These are phyloP conservation scores for Boletus vermiculosoides DNA, from an alignment of 768 basidiomycete species.

Conservation along the genomic window DNA sequence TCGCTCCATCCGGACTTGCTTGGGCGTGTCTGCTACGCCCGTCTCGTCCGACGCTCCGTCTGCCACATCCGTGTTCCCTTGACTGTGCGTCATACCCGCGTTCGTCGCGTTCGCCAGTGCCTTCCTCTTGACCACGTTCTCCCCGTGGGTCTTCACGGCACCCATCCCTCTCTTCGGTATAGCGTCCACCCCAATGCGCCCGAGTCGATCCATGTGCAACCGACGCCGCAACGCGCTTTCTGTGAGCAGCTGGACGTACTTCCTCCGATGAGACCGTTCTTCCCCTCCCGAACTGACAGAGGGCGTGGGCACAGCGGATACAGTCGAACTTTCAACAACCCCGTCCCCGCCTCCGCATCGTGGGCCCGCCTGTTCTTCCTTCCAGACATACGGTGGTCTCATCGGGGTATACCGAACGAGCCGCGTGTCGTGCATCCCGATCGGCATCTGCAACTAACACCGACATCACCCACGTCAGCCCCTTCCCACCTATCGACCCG, in stretches of 20 bases:
- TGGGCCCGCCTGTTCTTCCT: conserved; percentile 2
- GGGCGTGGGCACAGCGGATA: not conserved
- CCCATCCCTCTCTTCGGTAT: not conserved
- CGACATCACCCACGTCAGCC: conserved; percentile 1
- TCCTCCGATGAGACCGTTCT: conserved; percentile 9
- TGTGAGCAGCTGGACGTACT: conserved; percentile 21
- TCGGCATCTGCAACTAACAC: conserved; percentile 13
- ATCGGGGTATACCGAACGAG: conserved; percentile 18
- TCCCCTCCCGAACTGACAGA: not conserved
- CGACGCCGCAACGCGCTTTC: conserved; percentile 23
- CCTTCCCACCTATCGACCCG: not conserved
- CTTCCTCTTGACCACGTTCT: conserved; percentile 8
- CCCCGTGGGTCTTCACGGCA: not conserved
- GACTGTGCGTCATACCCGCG: not conserved
- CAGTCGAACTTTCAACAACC: not conserved
- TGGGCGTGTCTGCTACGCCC: conserved; percentile 5
- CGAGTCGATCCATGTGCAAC: conserved; percentile 10
- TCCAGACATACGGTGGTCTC: conserved; percentile 17
- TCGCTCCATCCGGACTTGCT: conserved; percentile 7
- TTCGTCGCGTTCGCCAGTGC: conserved; percentile 20
- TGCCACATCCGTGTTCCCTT: not conserved
- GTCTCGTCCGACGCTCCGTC: not conserved
- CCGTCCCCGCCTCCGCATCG: not conserved
- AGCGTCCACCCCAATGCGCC: not conserved
- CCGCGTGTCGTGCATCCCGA: conserved; percentile 15